A percentile compares a stretch with the other conserved stretches of the same genome.
phyloP scores from a whole-genome alignment of 2,329 filamentous ascomycete species.

The Teratosphaeria pseudoeucalypti region DNA sequence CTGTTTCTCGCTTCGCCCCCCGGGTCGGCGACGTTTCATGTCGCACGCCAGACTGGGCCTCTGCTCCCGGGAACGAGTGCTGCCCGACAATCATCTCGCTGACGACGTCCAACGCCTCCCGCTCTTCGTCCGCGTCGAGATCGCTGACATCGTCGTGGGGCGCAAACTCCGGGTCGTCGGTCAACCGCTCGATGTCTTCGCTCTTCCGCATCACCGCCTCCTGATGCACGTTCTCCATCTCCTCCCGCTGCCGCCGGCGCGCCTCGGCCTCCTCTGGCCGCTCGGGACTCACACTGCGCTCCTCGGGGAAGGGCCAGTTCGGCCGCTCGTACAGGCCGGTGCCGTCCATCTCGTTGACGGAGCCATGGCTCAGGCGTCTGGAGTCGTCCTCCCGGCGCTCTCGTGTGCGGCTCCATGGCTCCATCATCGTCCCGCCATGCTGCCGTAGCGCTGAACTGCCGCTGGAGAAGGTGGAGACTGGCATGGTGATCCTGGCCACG shows the following conservation, averaged over 20 bases:
- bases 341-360: constrained; percentile 21
- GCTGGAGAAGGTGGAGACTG: constrained; percentile 19
- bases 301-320: constrained; percentile 18
- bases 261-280: not conserved
- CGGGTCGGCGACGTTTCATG: not conserved
- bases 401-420: constrained; percentile 18
- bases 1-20: not conserved
- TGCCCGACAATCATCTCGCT: constrained; percentile 11
- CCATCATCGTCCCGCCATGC: constrained; percentile 12
- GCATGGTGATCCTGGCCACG: constrained; percentile 8
- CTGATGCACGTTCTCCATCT: constrained; percentile 6
- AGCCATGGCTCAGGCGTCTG: constrained; percentile 14
- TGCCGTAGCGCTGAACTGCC: constrained; percentile 9
- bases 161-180: not conserved
- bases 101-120: constrained; percentile 10
- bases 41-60: not conserved
- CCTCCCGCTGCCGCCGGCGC: not conserved
- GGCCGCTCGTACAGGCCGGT: constrained; percentile 18
- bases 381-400: constrained; percentile 18
- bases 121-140: constrained; percentile 9
- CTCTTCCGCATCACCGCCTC: constrained; percentile 12
- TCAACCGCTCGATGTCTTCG: constrained; percentile 10
- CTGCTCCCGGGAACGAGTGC: not conserved
- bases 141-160: constrained; percentile 1
- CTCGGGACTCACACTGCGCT: constrained; percentile 7